Evolutionary conservation across 1,139 yeast species (phyloP).

Genomic region (Pneumocystis oryctolagi): DNA sequence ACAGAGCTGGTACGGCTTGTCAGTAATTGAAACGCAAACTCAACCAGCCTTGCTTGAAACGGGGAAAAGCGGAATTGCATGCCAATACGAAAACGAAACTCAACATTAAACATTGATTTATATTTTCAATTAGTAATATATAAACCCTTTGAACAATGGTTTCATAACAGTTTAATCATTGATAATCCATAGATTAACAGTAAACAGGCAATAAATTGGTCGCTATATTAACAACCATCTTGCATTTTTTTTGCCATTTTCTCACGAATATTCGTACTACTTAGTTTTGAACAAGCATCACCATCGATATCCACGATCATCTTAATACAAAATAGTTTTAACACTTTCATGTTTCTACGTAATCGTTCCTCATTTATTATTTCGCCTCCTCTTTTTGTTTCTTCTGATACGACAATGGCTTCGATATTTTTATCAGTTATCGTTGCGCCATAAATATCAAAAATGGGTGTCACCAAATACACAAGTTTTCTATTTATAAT

Average conservation of each 20-base stretch:
- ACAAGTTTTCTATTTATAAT: slow-evolving; percentile 32
- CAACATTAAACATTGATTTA: background rate
- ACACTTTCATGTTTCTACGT: slow-evolving; percentile 38
- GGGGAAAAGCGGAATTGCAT: background rate
- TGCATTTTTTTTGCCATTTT: slow-evolving; percentile 4
- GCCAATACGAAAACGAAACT: background rate
- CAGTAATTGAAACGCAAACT: background rate
- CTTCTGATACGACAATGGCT: slow-evolving; percentile 66
- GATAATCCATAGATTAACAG: too few relatives aligned
- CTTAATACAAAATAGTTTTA: slow-evolving; percentile 47
- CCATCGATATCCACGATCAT: slow-evolving; percentile 36
- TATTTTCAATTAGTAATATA: background rate
- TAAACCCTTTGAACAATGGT: background rate
- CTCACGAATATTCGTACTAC: slow-evolving; percentile 52
- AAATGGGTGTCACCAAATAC: slow-evolving; percentile 42
- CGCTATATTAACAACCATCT: background rate
- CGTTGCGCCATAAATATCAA: slow-evolving; percentile 91
- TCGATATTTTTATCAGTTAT: slow-evolving; percentile 62
- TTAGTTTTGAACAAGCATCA: slow-evolving; percentile 53
- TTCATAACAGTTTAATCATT: background rate
- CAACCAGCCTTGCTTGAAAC: background rate
- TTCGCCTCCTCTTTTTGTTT: slow-evolving; percentile 62
- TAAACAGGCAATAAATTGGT: too few relatives aligned
- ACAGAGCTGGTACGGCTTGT: background rate
- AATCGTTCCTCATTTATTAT: slow-evolving; percentile 50